Evolutionary conservation across 257 asterid genomes (phyloP).

Genomic region (Solanum gandarillasii): DNA sequence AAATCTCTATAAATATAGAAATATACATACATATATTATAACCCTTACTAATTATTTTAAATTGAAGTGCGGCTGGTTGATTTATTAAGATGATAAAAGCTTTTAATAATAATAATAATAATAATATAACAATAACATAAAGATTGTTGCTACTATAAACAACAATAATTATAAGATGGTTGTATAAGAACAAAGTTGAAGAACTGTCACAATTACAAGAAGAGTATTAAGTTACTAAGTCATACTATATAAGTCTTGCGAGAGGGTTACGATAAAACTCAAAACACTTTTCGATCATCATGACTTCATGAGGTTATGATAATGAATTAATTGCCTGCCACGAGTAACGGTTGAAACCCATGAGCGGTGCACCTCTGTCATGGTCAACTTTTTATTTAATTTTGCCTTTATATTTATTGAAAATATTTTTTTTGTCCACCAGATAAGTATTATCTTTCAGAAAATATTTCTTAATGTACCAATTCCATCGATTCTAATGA

Average conservation of each 20-base stretch:
- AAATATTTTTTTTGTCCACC: not conserved
- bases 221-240: too few species aligned
- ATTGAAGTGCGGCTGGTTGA: not conserved
- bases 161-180: not conserved
- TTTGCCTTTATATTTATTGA: not conserved
- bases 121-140: too few species aligned
- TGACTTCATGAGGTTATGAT: too few species aligned
- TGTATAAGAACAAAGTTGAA: too few species aligned
- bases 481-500: not conserved
- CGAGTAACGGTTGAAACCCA: not conserved
- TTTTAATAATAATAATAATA: too few species aligned
- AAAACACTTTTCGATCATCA: not conserved
- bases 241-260: not conserved
- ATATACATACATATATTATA: not conserved
- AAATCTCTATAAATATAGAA: not conserved
- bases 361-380: not conserved
- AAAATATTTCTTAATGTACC: not conserved
- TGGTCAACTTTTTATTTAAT: not conserved
- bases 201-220: too few species aligned
- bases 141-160: not conserved
- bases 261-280: not conserved
- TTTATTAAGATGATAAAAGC: not conserved
- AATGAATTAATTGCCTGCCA: too few species aligned
- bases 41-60: not conserved
- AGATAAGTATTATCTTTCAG: not conserved